Evolutionary conservation across 2,329 filamentous ascomycete species (phyloP).

Genomic region (Colletotrichum theobromicola): DNA sequence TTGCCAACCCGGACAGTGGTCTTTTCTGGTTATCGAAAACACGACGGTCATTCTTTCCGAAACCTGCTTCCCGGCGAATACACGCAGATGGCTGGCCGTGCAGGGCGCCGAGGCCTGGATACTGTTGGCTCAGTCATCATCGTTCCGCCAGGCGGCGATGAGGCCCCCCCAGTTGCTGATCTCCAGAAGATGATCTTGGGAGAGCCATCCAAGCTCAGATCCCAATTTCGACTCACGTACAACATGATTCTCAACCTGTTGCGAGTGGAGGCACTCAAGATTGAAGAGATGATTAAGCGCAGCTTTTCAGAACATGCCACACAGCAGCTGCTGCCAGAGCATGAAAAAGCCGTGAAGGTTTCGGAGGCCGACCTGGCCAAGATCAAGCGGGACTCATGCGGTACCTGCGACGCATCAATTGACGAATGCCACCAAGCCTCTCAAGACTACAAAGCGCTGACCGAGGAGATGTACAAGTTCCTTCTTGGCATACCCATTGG

Average conservation of each 20-base stretch:
- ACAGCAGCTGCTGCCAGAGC: conserved; percentile 90
- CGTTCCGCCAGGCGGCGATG: conserved; percentile 80
- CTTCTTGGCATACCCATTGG: conserved; percentile 83
- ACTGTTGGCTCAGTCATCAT: conserved; percentile 94
- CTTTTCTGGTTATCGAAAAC: conserved; percentile 96
- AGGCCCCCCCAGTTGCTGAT: conserved; percentile 84
- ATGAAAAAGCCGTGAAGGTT: conserved; percentile 91
- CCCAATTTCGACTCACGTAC: conserved; percentile 96
- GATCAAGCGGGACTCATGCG: conserved; percentile 84
- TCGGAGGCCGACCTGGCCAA: conserved; percentile 92
- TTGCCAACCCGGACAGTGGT: conserved; percentile 95
- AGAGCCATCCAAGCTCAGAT: conserved; percentile 91
- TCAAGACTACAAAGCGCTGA: conserved; percentile 81
- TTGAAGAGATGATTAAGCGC: conserved; percentile 99
- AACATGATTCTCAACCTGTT: conserved; percentile 99
- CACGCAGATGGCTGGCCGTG: conserved; percentile 97
- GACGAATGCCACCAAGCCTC: conserved; percentile 82
- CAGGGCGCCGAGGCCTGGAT: conserved; percentile 90
- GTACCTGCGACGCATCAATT: conserved; percentile 80
- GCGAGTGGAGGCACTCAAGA: conserved; percentile 94
- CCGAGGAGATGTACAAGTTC: conserved; percentile 77
- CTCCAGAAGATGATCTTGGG: conserved; percentile 94
- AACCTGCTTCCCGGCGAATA: conserved; percentile 95
- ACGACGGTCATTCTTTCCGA: conserved; percentile 90
- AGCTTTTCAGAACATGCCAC: conserved; percentile 99